Evolutionary conservation across 495 filamentous ascomycete species (phyloP).

Genomic region (Aspergillus cristatus): DNA sequence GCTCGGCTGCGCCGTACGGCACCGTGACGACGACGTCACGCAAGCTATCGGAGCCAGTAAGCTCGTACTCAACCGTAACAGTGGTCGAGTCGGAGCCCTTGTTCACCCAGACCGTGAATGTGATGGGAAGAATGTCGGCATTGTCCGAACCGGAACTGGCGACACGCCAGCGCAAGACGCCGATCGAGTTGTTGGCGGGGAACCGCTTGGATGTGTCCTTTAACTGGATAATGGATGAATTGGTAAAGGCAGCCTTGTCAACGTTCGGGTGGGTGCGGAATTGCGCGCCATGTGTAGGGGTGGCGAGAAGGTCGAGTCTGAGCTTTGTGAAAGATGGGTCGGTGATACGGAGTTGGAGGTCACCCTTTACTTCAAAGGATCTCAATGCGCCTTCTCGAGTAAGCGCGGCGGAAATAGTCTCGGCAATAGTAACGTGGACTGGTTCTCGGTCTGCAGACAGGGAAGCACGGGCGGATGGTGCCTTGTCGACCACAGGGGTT

Average conservation of each 20-base stretch:
- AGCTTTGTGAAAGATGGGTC: conserved; percentile 82
- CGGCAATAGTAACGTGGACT: conserved; percentile 77
- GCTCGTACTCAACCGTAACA: conserved; percentile 89
- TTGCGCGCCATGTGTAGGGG: conserved; percentile 67
- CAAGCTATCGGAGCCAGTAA: conserved; percentile 63
- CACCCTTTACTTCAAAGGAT: conserved; percentile 79
- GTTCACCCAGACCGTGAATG: conserved; percentile 93
- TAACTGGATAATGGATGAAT: conserved; percentile 69
- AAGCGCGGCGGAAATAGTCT: conserved; percentile 78
- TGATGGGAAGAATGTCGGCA: conserved; percentile 67
- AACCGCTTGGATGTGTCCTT: conserved; percentile 77
- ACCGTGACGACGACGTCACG: conserved; percentile 81
- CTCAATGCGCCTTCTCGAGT: conserved; percentile 77
- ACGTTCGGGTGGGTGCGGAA: conserved; percentile 94
- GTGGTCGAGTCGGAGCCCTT: conserved; percentile 71
- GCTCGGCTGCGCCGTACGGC: conserved; percentile 73
- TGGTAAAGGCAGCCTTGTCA: conserved; percentile 74
- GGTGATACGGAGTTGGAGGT: conserved; percentile 78
- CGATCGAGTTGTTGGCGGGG: conserved; percentile 82
- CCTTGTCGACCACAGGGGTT: conserved; percentile 41
- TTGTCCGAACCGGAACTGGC: conserved; percentile 64
- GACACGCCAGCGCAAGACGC: conserved; percentile 80
- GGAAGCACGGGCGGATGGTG: conserved; percentile 50
- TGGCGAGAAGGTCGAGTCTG: conserved; percentile 68
- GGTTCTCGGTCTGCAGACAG: conserved; percentile 65